Base-by-base conservation (phyloP, 495 filamentous ascomycete species). In the Lophium mytilinum region DNA sequence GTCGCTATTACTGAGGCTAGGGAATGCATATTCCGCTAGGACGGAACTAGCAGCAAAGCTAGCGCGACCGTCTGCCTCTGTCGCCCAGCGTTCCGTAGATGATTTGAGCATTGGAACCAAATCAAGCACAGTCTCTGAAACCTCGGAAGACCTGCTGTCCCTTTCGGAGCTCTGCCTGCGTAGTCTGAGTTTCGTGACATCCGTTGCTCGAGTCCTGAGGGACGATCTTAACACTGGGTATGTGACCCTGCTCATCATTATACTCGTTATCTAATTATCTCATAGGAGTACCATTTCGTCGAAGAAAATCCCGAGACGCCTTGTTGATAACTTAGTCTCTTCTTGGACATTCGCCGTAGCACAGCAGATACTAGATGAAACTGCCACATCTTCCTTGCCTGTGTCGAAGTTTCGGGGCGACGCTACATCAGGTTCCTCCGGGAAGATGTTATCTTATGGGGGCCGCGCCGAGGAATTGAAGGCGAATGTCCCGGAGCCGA, bases 321-420 rank as follows among this genome's bases (percentile, higher is more conserved):
- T 89, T 14, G 80, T 93, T 45, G 86, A 90, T 64, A 90, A 93
- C 63, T 66, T 96, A 4, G 83, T 95, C 9, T 84, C 83, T 5
- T 90, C 89, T 0, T 96, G 92, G 80, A 85, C 82, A 9, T 95
- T 89, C 66, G 83, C 86, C 24, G 84, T 87, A 21, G 78, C 84
- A 9, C 82, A 86, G 62, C 87, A 91, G 59, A 81, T 95, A 19
- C 73, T 95, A 6, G 78, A 81, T 8, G 87, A 89, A 64, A 95
- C 88, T 0, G 79, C 78, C 4, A 88, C 87, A 18, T 50, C 53
- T 7, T 63, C 62, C 9, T 54, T 70, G 10, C 57, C 65, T 80
- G 80, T 66, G 53, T 76, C 5, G 67, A 79, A 0, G 78, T 83
- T 52, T 77, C 75, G 19, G 18, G 56, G 55, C 24, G 59, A 62